These are phyloP conservation scores for Akebia trifoliata DNA, from an alignment of 164 flowering plant genomes.

Conservation along the genomic window DNA sequence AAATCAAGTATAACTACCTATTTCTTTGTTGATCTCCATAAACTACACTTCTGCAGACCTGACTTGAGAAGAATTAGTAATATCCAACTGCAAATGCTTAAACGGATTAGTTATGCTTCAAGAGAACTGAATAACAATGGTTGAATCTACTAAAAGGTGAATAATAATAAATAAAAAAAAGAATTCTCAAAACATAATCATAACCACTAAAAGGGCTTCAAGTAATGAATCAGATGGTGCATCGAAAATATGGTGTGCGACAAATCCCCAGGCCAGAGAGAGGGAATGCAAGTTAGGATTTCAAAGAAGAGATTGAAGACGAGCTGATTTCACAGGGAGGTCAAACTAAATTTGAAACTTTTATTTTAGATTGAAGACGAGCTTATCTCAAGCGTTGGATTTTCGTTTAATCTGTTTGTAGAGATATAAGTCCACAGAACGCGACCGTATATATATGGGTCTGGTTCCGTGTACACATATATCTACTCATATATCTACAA, in stretches of 20 bases:
- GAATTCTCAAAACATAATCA: not conserved
- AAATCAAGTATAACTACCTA: constrained; percentile 7
- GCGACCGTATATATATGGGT: too few species aligned
- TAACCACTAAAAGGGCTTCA: not conserved
- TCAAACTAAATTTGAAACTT: too few species aligned
- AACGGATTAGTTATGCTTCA: constrained; percentile 10
- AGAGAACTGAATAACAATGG: not conserved
- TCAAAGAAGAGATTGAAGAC: too few species aligned
- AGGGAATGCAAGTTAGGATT: too few species aligned
- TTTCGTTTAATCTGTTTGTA: not conserved
- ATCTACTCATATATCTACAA: too few species aligned
- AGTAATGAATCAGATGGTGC: not conserved
- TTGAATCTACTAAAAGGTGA: not conserved
- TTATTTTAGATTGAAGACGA: too few species aligned
- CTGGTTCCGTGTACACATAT: too few species aligned
- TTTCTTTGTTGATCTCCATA: constrained; percentile 58
- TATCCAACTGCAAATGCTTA: constrained; percentile 62
- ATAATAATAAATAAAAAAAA: not conserved
- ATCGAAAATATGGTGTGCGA: not conserved
- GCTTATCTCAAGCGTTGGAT: too few species aligned
- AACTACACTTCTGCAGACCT: constrained; percentile 63
- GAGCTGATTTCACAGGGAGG: too few species aligned
- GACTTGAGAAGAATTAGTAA: constrained; percentile 74
- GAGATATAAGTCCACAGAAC: too few species aligned
- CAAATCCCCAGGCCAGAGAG: too few species aligned